Conservation (phyloP, 2,329 filamentous ascomycete genomes). For the Fusarium anguioides region DNA sequence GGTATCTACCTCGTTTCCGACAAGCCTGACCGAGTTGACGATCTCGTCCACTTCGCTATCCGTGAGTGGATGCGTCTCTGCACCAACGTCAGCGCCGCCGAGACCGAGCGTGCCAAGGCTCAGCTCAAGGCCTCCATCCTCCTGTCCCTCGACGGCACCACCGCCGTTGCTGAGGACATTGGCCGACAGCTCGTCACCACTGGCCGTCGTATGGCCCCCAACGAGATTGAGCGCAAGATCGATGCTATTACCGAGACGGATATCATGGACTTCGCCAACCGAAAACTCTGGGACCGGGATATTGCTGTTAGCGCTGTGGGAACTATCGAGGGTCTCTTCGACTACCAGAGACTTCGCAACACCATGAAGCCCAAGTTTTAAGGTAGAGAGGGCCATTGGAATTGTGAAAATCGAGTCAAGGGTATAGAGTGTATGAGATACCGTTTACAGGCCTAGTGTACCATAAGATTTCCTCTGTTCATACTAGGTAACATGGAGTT, state of each 20-base stretch:
- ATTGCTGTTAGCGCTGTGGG: constrained; percentile 94
- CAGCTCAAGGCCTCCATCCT: constrained; percentile 99
- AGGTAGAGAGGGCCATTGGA: constrained; percentile 46
- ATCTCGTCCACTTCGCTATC: constrained; percentile 97
- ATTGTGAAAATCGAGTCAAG: constrained; percentile 53
- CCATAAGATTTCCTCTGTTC: constrained; percentile 61
- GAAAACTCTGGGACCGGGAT: constrained; percentile 97
- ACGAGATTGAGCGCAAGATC: constrained; percentile 94
- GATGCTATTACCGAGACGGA: constrained; percentile 93
- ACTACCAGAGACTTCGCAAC: constrained; percentile 82
- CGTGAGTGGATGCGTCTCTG: constrained; percentile 98
- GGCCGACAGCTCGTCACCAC: constrained; percentile 98
- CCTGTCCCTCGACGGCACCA: constrained; percentile 96
- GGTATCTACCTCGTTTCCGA: constrained; percentile 98
- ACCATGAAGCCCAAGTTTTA: constrained; percentile 88
- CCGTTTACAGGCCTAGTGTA: constrained; percentile 65
- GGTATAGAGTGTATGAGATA: constrained; percentile 69
- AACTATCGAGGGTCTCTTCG: constrained; percentile 85
- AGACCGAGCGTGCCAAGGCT: constrained; percentile 98
- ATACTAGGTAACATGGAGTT: constrained; percentile 50
- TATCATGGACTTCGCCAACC: constrained; percentile 95
- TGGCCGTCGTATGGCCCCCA: constrained; percentile 87
- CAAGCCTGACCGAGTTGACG: constrained; percentile 86
- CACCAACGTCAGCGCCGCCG: constrained; percentile 85
- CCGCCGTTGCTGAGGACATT: constrained; percentile 97